Percentiles rank a stretch among this genome's conserved stretches.
These are phyloP conservation scores for Neolentinus lepideus DNA, from an alignment of 1,284 basidiomycete species.

Conservation along the genomic window DNA sequence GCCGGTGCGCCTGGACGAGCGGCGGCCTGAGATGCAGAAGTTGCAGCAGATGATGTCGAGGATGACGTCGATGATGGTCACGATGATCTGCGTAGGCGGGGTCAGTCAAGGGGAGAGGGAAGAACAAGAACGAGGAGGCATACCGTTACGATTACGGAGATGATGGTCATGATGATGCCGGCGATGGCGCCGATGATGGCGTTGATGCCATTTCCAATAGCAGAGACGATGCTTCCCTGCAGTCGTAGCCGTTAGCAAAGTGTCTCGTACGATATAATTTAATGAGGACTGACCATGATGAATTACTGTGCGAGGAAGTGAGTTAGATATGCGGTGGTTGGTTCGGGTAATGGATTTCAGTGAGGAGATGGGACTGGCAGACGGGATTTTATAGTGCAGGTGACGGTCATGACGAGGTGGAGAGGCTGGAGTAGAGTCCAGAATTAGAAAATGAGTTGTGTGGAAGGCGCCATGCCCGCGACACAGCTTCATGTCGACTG, in stretches of 20 bases:
- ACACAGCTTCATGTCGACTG: too few species aligned
- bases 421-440: not conserved
- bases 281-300: not conserved
- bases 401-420: not conserved
- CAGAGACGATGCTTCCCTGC: constrained; percentile 51
- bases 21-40: constrained; percentile 24
- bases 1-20: constrained; percentile 10
- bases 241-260: not conserved
- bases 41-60: constrained; percentile 52
- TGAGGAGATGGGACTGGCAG: not conserved
- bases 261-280: not conserved
- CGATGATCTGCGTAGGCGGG: constrained; percentile 33
- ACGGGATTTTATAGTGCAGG: not conserved
- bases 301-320: not conserved
- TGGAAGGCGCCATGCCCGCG: too few species aligned
- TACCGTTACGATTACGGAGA: constrained; percentile 47
- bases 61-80: constrained; percentile 51
- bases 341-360: not conserved
- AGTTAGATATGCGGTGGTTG: not conserved
- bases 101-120: not conserved
- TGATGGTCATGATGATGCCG: constrained; percentile 45
- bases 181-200: constrained; percentile 53
- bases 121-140: constrained; percentile 13
- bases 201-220: constrained; percentile 49
- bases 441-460: not conserved